These are phyloP conservation scores for Thielaviopsis populi DNA, from an alignment of 2,329 filamentous ascomycete species.

Conservation along the genomic window DNA sequence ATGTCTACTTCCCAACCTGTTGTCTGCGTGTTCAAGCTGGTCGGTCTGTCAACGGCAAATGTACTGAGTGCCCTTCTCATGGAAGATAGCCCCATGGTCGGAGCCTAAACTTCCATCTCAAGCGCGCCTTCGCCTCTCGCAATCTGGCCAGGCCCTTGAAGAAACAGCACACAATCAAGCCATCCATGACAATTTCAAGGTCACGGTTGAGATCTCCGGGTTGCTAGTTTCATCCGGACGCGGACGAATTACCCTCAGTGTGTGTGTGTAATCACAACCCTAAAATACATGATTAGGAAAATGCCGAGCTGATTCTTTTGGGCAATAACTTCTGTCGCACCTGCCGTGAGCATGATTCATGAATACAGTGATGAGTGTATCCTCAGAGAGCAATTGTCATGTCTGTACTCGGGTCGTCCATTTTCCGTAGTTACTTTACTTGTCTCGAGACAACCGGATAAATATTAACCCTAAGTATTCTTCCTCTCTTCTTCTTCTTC, in stretches of 20 bases:
- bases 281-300: not conserved
- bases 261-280: not conserved
- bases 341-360: not conserved
- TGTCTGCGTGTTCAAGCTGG: too few species aligned
- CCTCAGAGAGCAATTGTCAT: not conserved
- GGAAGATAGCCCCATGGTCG: too few species aligned
- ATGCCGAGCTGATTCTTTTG: not conserved
- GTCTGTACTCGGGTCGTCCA: not conserved
- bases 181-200: not conserved
- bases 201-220: not conserved
- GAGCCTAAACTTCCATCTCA: not conserved
- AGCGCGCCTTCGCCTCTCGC: not conserved
- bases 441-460: not conserved
- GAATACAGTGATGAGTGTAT: not conserved
- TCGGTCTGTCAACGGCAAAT: too few species aligned
- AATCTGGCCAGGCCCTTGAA: not conserved
- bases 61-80: too few species aligned
- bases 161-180: not conserved
- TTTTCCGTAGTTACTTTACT: not conserved
- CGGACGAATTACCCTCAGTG: not conserved
- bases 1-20: too few species aligned
- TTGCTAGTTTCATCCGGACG: not conserved
- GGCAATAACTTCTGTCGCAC: not conserved
- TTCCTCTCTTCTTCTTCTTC: not conserved
- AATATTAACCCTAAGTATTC: not conserved